Base-by-base conservation (phyloP, 345 rosid genomes). In the Euphorbia tirucalli region DNA sequence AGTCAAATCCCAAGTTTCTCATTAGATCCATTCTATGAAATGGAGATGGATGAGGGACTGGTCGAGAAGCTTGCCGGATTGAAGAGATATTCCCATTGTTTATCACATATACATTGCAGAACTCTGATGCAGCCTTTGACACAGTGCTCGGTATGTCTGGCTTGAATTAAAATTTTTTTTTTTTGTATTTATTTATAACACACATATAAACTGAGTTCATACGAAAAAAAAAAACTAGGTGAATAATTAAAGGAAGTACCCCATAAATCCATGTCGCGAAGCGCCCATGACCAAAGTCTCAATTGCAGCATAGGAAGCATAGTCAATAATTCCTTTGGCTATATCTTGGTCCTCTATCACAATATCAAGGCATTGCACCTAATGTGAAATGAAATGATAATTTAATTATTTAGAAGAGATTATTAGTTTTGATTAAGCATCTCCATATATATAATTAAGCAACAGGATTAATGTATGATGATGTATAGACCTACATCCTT, bases 271-370 rank as follows among this genome's bases (percentile, higher is more conserved):
- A 76, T 84, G 84, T 18, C 89, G 83, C 0, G 96, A 84, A n/a
- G 96, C 82, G 58, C 97, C 97, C 19, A 95, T 85, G 69, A 92
- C 96, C 83, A 92, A 73, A 77, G 71, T 87, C 82, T 90, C 97
- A 58, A 90, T 87, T 16, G 91, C 90, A 31, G 89, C 83, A 66
- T 82, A 76, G 65, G 93, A 79, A 77, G 85, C 84, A 60, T 90
- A 95, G 71, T 95, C 97, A 11, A 89, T 59, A 41, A 95, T 43
- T 64, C 94, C 87, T 81, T 85, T 92, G 55, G 76, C 88, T 6
- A 90, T 79, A 71, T 87, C 97, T 19, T 75, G 57, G 73, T 84
- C 93, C 66, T 90, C 93, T 11, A 95, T 86, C 13, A 81, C 63
- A 13, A 92, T 79, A 59, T 95, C 98, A 44, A 87, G 69, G 75